phyloP scores from a whole-genome alignment of 129 eudicot species.

The Heracleum sosnowskyi region DNA sequence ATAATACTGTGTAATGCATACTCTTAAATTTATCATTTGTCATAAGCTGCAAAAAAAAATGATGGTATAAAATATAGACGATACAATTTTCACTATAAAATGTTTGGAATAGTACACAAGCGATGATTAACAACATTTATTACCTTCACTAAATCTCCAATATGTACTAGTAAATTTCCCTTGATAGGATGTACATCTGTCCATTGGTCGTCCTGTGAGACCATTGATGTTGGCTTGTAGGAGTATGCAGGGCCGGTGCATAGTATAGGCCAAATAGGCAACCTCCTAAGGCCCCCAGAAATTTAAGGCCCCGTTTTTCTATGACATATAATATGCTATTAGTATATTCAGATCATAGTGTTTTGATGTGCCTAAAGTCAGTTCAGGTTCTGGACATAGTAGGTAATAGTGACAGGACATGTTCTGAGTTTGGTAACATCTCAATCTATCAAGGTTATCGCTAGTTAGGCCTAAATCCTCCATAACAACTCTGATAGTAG shows the following conservation, averaged over 20 bases:
- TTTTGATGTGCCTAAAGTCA: conserved; percentile 1
- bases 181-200: not conserved
- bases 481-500: not conserved
- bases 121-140: not conserved
- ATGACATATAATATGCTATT: too few relatives aligned
- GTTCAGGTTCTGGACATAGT: conserved; percentile 7
- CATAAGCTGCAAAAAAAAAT: too few relatives aligned
- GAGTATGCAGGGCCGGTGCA: too few relatives aligned
- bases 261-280: too few relatives aligned
- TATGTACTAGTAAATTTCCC: not conserved
- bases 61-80: too few relatives aligned
- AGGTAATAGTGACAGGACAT: conserved; percentile 4
- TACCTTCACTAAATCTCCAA: not conserved
- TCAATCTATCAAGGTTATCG: not conserved
- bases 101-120: not conserved
- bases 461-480: conserved; percentile 1
- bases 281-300: too few relatives aligned
- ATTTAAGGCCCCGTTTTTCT: too few relatives aligned
- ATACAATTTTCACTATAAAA: too few relatives aligned
- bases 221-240: not conserved
- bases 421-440: not conserved
- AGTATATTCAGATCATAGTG: not conserved
- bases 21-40: too few relatives aligned
- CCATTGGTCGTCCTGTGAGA: conserved; percentile 8
- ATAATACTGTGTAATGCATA: too few relatives aligned